Conservation (phyloP, 2,329 filamentous ascomycete genomes). For the Botrytis cinerea region DNA sequence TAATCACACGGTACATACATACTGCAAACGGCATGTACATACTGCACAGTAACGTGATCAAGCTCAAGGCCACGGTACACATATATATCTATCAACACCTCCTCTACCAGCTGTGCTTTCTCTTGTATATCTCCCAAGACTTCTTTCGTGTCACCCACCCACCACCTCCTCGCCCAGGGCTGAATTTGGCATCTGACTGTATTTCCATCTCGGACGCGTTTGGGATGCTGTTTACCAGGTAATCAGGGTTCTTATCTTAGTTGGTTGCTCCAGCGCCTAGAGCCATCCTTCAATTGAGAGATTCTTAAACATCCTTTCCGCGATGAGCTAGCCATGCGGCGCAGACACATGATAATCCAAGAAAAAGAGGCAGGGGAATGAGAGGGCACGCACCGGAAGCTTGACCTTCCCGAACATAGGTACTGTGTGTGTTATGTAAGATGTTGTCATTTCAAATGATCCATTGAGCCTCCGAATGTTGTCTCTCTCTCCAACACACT, state of each 20-base stretch:
- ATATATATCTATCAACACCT: not conserved
- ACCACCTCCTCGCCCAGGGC: not conserved
- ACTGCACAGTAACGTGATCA: not conserved
- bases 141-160: not conserved
- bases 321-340: slow-evolving; percentile 14
- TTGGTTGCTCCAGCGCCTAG: slow-evolving; percentile 3
- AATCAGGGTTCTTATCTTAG: not conserved
- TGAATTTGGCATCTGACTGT: slow-evolving; percentile 13
- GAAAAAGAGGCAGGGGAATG: not conserved
- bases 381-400: not conserved
- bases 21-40: too few relatives aligned
- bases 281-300: not conserved
- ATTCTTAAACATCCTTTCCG: slow-evolving; percentile 22
- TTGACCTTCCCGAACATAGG: not conserved
- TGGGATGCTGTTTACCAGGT: not conserved
- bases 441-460: not conserved
- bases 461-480: not conserved
- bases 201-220: not conserved
- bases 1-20: not conserved
- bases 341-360: not conserved
- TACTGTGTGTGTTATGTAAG: not conserved
- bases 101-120: not conserved
- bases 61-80: not conserved
- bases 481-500: not conserved
- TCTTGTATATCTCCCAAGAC: not conserved